Conservation (phyloP, 2,329 filamentous ascomycete genomes). For the Arthrobotrys megalospora region DNA sequence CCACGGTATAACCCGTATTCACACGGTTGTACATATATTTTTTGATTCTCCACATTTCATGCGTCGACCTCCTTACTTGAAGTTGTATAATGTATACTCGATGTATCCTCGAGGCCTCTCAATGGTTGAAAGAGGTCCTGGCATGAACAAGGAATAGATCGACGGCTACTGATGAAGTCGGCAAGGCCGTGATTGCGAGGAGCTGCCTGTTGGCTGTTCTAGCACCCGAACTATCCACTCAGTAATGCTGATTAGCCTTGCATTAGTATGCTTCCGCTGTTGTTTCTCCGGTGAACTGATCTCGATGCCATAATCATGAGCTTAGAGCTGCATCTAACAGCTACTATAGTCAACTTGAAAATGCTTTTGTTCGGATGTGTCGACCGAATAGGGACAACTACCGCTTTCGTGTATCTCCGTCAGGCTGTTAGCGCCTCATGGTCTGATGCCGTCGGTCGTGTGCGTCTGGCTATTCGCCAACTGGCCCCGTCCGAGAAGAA, state of each 20-base stretch:
- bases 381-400: conserved; percentile 47
- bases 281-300: conserved; percentile 49
- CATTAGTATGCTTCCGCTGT: conserved; percentile 14
- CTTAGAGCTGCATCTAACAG: conserved; percentile 31
- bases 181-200: conserved; percentile 54
- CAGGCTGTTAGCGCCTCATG: conserved; percentile 27
- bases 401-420: conserved; percentile 54
- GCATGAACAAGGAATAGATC: conserved; percentile 30
- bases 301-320: conserved; percentile 15
- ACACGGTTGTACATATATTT: conserved; percentile 32
- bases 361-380: conserved; percentile 45
- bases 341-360: conserved; percentile 4
- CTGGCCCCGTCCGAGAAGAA: conserved; percentile 29
- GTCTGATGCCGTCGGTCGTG: conserved; percentile 34
- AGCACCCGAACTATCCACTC: conserved; percentile 20
- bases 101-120: conserved; percentile 23
- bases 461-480: conserved; percentile 24
- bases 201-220: conserved; percentile 10
- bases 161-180: conserved; percentile 30
- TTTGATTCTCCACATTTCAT: conserved; percentile 50
- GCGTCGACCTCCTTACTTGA: conserved; percentile 32
- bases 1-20: conserved; percentile 12
- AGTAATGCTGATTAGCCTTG: conserved; percentile 23
- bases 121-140: conserved; percentile 25
- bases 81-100: conserved; percentile 21